Evolutionary conservation across 345 rosid genomes (phyloP), one percentile per base, ranked within the genome.

Genomic region (Raphanus raphanistrum): DNA sequence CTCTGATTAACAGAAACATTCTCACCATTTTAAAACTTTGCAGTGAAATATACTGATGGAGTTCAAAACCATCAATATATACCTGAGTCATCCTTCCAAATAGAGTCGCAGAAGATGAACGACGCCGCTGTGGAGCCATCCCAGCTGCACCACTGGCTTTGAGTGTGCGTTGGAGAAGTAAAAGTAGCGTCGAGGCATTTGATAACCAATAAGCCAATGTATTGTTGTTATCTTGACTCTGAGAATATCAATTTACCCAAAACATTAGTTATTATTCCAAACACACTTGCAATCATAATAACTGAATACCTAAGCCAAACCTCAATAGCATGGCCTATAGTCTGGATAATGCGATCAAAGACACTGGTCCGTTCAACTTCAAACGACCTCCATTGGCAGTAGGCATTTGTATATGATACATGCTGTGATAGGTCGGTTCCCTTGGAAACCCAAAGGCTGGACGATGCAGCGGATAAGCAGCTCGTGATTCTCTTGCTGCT

Each of bases 141-240:
- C 97, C 93, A 27, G 97, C 97, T 13, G 97, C 98, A 55, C 97
- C 95, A 68, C 95, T 93, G 33, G 98, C 97, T 84, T 93, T 93
- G 35, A 93, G 77, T 7, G 98, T 93, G 75, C 91, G 90, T 66
- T 93, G 98, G 55, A 91, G 93, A 54, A 93, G 89, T 67, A 93
- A 84, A 45, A 93, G 90, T 55, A 93, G 90, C 5, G 97, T 91
- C 1, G 97, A 91, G 67, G 98, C 92, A 79, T 93, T 93, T 43
- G 97, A 93, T 81, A 93, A 84, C 98, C 98, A 93, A 65, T 91
- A 93, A 16, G 97, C 97, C 78, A 93, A 82, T 69, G 77, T 31
- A 27, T 88, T 87, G 48, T 93, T 91, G 77, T 93, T 91, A 59
- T 91, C 95, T 81, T 88, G 95, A 5, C 88, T 88, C 97, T 50